Conservation (phyloP, 345 rosid species). For the Nephelium lappaceum region DNA sequence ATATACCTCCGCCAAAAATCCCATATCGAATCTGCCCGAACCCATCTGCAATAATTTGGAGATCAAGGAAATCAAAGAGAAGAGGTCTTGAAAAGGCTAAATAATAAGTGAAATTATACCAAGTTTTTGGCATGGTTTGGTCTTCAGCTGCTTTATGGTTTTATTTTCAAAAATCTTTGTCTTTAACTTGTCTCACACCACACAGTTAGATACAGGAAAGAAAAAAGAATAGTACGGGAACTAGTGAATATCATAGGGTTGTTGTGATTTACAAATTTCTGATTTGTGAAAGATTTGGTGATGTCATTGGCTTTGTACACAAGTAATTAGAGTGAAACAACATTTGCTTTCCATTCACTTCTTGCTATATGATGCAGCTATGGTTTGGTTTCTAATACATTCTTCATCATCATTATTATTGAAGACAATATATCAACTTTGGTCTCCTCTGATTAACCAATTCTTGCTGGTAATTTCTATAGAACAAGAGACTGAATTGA, state of each 20-base stretch:
- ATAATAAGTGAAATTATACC: neutral
- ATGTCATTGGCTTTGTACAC: neutral
- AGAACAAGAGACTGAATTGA: neutral
- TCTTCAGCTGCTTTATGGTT: neutral
- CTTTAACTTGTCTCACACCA: conserved; percentile 6
- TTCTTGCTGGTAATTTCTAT: neutral
- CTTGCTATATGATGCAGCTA: neutral
- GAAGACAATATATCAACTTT: neutral
- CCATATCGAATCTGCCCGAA: conserved; percentile 71
- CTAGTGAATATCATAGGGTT: conserved; percentile 2
- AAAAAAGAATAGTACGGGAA: neutral
- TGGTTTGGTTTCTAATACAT: no score
- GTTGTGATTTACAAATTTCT: conserved; percentile 7
- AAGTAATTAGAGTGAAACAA: neutral
- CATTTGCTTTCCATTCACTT: neutral
- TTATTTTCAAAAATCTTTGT: neutral
- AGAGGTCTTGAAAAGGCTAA: conserved; percentile 19
- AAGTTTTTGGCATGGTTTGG: neutral
- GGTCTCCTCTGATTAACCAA: neutral
- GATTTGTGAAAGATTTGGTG: neutral
- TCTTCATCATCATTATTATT: neutral
- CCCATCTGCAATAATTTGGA: conserved; percentile 82
- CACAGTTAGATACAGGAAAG: neutral
- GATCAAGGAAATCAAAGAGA: conserved; percentile 58
- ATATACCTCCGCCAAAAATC: conserved; percentile 58